Conservation (phyloP, 148 eudicot species). For the Arbutus unedo region DNA sequence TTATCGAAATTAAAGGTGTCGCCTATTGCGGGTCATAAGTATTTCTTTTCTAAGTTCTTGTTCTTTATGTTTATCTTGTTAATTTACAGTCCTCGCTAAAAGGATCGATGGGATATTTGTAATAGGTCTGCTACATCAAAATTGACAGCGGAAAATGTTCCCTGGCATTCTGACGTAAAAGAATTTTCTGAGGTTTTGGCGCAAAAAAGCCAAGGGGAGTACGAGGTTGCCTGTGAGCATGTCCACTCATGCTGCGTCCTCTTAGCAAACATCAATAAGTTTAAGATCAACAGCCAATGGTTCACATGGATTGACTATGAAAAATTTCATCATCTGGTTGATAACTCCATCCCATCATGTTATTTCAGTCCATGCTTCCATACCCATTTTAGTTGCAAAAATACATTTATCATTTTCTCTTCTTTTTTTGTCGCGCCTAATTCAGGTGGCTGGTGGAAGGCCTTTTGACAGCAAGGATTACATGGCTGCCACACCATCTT, state of each 20-base stretch:
- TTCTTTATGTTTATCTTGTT: neutral
- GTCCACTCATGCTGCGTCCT: conserved; percentile 98
- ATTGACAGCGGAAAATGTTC: conserved; percentile 99
- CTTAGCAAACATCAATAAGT: conserved; percentile 75
- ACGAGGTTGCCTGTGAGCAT: conserved; percentile 98
- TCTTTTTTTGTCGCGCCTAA: conserved; percentile 2
- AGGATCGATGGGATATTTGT: neutral
- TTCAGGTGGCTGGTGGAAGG: conserved; percentile 82
- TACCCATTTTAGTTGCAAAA: neutral
- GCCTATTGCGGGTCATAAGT: conserved; percentile 99
- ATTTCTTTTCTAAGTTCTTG: neutral
- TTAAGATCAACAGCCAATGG: conserved; percentile 88
- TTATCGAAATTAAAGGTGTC: conserved; percentile 43
- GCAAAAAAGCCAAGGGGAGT: conserved; percentile 70
- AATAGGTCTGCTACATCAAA: conserved; percentile 91
- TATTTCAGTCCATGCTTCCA: neutral
- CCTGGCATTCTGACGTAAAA: conserved; percentile 98
- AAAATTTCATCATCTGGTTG: conserved; percentile 91
- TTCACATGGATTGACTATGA: conserved; percentile 98
- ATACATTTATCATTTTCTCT: neutral
- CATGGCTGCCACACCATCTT: conserved; percentile 85
- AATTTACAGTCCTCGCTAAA: conserved; percentile 3
- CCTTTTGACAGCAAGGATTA: conserved; percentile 79
- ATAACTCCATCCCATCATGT: conserved; percentile 17
- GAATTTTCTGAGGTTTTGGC: conserved; percentile 90